A percentile compares a stretch with the other conserved stretches of the same genome.
Evolutionary conservation across 1,139 yeast genomes (phyloP).

Genomic region (Suhomyces panamericanus): DNA sequence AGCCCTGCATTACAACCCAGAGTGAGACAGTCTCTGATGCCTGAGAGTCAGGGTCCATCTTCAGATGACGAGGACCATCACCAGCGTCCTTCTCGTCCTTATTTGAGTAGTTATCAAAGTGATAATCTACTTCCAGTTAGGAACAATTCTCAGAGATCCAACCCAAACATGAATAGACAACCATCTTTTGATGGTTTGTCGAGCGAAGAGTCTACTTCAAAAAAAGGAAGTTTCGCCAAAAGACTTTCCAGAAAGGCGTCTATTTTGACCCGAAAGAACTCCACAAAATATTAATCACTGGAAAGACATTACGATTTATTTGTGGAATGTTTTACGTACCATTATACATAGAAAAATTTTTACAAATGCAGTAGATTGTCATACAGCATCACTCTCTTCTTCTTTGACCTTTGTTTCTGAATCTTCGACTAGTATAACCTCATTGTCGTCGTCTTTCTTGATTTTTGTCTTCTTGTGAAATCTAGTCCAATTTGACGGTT

Average conservation of each 20-base stretch:
- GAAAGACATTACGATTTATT: background rate
- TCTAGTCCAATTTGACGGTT: constrained; percentile 17
- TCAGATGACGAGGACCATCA: constrained; percentile 1
- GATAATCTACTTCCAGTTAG: constrained; percentile 8
- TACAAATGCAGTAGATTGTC: background rate
- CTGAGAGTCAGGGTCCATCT: background rate
- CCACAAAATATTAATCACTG: constrained; percentile 1
- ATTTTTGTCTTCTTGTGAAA: constrained; percentile 1
- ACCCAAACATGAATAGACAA: constrained; percentile 12
- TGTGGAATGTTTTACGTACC: too few relatives aligned
- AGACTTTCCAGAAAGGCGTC: constrained; percentile 38
- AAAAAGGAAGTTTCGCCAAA: constrained; percentile 30
- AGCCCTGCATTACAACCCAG: constrained; percentile 63
- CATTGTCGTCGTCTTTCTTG: constrained; percentile 1
- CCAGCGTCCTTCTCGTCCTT: constrained; percentile 5
- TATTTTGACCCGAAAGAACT: constrained; percentile 24
- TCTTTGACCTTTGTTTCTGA: constrained; percentile 14
- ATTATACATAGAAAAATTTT: too few relatives aligned
- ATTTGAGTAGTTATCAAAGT: constrained; percentile 1
- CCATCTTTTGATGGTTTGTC: constrained; percentile 17
- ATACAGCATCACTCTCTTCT: background rate
- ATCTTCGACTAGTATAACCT: background rate
- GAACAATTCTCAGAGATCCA: constrained; percentile 12
- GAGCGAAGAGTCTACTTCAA: constrained; percentile 14
- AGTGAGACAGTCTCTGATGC: constrained; percentile 1